These are phyloP conservation scores for Metschnikowia anglica DNA, from an alignment of 805 yeast genomes.

Conservation along the genomic window DNA sequence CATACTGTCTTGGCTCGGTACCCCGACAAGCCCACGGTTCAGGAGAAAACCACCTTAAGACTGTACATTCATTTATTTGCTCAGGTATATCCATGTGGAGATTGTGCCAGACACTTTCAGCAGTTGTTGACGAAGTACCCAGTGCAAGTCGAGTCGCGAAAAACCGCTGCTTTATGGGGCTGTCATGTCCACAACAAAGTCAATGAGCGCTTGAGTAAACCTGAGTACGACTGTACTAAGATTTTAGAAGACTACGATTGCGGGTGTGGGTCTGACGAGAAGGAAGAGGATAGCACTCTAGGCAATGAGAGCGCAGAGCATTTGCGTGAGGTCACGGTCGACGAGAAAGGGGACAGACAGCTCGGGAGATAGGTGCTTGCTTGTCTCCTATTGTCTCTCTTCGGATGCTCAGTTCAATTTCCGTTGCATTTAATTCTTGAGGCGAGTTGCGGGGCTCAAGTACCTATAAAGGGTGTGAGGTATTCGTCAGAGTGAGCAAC, in stretches of 20 bases:
- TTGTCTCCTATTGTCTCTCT: background rate
- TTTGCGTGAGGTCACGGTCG: slow-evolving; percentile 44
- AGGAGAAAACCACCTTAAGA: slow-evolving; percentile 61
- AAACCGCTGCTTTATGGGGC: slow-evolving; percentile 92
- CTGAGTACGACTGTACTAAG: slow-evolving; percentile 76
- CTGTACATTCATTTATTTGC: slow-evolving; percentile 74
- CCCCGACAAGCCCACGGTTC: slow-evolving; percentile 73
- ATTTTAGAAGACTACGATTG: slow-evolving; percentile 92
- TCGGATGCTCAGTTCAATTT: background rate
- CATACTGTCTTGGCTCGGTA: slow-evolving; percentile 92
- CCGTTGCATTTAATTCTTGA: background rate
- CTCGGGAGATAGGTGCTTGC: slow-evolving; percentile 30
- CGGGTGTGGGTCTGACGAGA: slow-evolving; percentile 85
- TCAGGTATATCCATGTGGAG: slow-evolving; percentile 95
- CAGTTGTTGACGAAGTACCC: slow-evolving; percentile 68
- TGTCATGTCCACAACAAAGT: slow-evolving; percentile 53
- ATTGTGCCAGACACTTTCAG: slow-evolving; percentile 91
- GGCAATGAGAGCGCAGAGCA: slow-evolving; percentile 37
- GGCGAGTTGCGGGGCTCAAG: too few relatives aligned
- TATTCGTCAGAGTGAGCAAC: too few relatives aligned
- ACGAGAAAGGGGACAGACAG: slow-evolving; percentile 48
- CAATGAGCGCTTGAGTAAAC: slow-evolving; percentile 27
- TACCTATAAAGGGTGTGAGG: too few relatives aligned
- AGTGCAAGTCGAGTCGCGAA: slow-evolving; percentile 76
- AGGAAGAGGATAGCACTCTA: slow-evolving; percentile 44